A percentile compares a stretch with the other conserved stretches of the same genome.
Conservation (phyloP, 192 early-diverging fungal species). For the Phycomyces nitens region DNA sequence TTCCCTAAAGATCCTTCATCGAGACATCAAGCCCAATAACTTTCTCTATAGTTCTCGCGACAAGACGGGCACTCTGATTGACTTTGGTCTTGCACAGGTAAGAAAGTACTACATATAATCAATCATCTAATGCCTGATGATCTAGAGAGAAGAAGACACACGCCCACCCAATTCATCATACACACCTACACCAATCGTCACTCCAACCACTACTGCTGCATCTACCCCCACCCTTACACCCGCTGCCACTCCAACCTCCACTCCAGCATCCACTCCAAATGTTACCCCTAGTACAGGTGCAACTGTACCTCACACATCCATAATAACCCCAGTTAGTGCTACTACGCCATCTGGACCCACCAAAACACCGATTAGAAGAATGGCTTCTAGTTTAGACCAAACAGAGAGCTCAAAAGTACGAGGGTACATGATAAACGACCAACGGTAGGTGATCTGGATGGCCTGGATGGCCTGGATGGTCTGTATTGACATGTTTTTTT, state of each 20-base stretch:
- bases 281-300: no score
- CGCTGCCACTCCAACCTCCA: neutral
- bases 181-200: neutral
- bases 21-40: constrained; percentile 94
- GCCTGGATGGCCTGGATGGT: no score
- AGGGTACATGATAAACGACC: no score
- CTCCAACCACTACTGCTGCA: neutral
- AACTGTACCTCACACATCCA: no score
- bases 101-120: no score
- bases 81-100: constrained; percentile 89
- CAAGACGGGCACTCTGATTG: constrained; percentile 78
- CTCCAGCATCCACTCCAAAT: neutral
- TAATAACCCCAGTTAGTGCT: no score
- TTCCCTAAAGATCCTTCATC: constrained; percentile 69
- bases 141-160: constrained; percentile 25
- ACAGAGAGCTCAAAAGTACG: no score
- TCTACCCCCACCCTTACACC: neutral
- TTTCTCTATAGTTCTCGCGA: constrained; percentile 79
- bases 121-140: neutral
- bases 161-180: constrained; percentile 2
- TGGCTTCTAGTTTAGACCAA: no score
- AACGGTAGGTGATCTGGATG: no score
- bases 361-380: neutral
- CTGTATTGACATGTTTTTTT: constrained; percentile 14
- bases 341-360: neutral